Base-by-base conservation (phyloP, 306 rosid species). In the Corylus avellana region DNA sequence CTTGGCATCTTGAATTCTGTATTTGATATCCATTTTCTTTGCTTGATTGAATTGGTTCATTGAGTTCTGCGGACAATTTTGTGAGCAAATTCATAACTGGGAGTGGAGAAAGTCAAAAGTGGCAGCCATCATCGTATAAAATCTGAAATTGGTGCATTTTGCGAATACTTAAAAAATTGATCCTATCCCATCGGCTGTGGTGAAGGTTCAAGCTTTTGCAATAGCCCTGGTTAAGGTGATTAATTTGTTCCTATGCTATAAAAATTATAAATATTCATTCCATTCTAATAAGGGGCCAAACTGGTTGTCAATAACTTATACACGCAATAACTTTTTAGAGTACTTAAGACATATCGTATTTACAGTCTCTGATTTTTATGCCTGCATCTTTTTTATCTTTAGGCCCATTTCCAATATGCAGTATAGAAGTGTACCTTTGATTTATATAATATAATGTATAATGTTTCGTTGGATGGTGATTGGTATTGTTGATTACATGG, bases 41-140 rank as follows among this genome's bases (percentile, higher is more conserved):
- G 10, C 49, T 54, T 29, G 70, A 55, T n/a, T 73, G 49, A 74
- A 20, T 80, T 75, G 75, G 75, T 25, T 35, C 32, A 59, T 20
- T 72, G 42, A n/a, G 20, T 49, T 12, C 48, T 77, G 50, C 51
- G 4, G 10, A 10, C 72, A 68, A 68, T 68, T 13, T 8, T 16
- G 13, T 44, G 16, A 18, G 50, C 51, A 68, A 42, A 10, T 44
- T 42, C 72, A 68, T 42, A 20, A 64, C 17, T 12, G n/a, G 35
- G 12, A 39, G 17, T 32, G 37, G 70, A 9, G 11, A 17, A 64
- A 64, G n/a, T 64, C 2, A 64, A 32, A 35, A 64, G 20, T 7
- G 47, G 70, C 42, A 59, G 80, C 35, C 72, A 14, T 67, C 50
- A 37, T 9, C 50, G 14, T 39, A 71, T 75, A 37, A 22, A 56